phyloP scores from a whole-genome alignment of 225 moss, liverwort and hornwort species.

The Physcomitrellopsis africana region DNA sequence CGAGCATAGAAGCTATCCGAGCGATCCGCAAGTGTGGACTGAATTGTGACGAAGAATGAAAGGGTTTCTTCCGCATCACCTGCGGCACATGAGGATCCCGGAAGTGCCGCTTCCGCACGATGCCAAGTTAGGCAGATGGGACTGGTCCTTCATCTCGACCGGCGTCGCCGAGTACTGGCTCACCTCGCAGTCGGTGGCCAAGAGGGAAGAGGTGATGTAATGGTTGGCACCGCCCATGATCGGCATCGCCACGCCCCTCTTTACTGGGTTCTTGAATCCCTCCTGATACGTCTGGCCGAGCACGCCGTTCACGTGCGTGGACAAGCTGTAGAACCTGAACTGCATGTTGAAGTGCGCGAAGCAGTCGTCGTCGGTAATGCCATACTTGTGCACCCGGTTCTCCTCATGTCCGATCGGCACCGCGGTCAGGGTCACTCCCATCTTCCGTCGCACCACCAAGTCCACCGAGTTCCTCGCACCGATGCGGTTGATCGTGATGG shows the following conservation, averaged over 20 bases:
- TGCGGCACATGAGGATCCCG: no score
- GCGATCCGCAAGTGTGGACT: no score
- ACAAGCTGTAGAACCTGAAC: constrained; percentile 30
- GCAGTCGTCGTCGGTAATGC: constrained; percentile 30
- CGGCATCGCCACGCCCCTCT: constrained; percentile 3
- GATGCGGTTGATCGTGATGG: constrained; percentile 16
- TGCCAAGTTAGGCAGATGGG: no score
- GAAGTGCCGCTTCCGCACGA: no score
- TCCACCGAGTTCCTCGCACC: constrained; percentile 26
- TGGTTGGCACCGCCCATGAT: constrained; percentile 19
- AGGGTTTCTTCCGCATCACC: no score
- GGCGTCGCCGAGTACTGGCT: constrained; percentile 21
- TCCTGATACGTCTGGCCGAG: constrained; percentile 33
- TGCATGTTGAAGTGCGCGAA: constrained; percentile 41
- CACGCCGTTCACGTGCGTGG: constrained; percentile 30
- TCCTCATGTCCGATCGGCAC: constrained; percentile 35
- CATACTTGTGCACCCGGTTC: constrained; percentile 22
- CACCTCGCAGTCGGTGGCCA: constrained; percentile 38
- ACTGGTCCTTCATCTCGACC: no score
- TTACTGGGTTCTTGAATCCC: constrained; percentile 20
- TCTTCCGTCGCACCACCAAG: constrained; percentile 42
- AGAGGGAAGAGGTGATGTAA: constrained; percentile 26
- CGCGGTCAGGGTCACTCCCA: constrained; percentile 22
- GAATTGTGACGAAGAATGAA: no score
- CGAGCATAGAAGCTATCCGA: no score